Conservation (phyloP, 139 green algal genomes). For the Asterochloris erici region DNA sequence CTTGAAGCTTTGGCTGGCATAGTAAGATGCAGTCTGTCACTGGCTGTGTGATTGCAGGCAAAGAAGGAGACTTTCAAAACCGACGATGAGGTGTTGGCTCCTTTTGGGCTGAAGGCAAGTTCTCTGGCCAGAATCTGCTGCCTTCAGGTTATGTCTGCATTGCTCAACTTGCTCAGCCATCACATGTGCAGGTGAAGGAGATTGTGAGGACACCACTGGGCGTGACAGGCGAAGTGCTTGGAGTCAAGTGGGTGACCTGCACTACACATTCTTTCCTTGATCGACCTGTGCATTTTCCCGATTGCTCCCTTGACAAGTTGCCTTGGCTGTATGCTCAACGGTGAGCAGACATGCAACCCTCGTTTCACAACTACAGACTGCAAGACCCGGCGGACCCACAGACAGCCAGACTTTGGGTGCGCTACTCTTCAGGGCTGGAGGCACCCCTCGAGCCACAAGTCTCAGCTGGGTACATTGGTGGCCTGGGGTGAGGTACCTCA, state of each 20-base stretch:
- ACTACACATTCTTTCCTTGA: not conserved
- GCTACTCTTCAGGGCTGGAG: slow-evolving; percentile 9
- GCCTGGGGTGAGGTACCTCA: not conserved
- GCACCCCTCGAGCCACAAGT: slow-evolving; percentile 14
- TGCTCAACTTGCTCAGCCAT: no score
- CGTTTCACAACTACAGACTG: no score
- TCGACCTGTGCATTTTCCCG: no score
- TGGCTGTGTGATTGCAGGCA: not conserved
- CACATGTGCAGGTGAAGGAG: not conserved
- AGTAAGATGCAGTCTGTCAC: no score
- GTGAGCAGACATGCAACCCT: no score
- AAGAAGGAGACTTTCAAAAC: slow-evolving; percentile 7
- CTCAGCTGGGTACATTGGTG: not conserved
- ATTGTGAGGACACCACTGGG: slow-evolving; percentile 10
- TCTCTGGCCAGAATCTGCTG: not conserved
- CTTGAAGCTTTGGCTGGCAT: no score
- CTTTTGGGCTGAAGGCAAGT: slow-evolving; percentile 12
- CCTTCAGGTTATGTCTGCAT: no score
- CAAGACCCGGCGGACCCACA: slow-evolving; percentile 2
- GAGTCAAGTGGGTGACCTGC: slow-evolving; percentile 6
- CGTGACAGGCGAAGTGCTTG: slow-evolving; percentile 1
- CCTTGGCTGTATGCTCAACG: no score
- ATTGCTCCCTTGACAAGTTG: no score
- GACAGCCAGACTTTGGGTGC: slow-evolving; percentile 14
- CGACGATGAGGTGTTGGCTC: slow-evolving; percentile 6